These are phyloP conservation scores for Lumnitzera racemosa DNA, from an alignment of 345 rosid species.

Conservation along the genomic window DNA sequence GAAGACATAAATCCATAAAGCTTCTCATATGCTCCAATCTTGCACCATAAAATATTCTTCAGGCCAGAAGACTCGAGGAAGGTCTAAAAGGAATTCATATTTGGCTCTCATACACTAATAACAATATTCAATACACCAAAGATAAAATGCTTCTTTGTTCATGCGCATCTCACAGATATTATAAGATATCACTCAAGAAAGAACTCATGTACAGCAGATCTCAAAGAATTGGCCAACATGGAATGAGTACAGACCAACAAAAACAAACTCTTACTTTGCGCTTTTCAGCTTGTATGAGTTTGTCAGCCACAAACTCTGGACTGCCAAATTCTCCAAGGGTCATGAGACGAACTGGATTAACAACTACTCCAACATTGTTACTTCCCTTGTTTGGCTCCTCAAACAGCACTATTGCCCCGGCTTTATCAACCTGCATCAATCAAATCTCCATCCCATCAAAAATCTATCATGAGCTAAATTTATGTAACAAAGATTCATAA, in stretches of 20 bases:
- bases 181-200: neutral
- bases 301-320: conserved; percentile 78
- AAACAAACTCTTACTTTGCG: conserved; percentile 43
- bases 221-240: neutral
- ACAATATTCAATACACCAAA: too few species aligned
- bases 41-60: too few species aligned
- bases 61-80: too few species aligned
- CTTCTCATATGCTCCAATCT: too few species aligned
- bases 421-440: conserved; percentile 61
- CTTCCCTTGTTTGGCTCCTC: conserved; percentile 61
- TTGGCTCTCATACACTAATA: too few species aligned
- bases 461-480: too few species aligned
- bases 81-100: too few species aligned
- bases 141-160: too few species aligned
- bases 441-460: neutral
- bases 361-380: conserved; percentile 82
- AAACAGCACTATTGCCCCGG: conserved; percentile 80
- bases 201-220: neutral
- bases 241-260: neutral
- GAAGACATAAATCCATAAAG: too few species aligned
- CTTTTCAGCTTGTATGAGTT: conserved; percentile 80
- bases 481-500: too few species aligned
- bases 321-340: conserved; percentile 68
- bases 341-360: conserved; percentile 70
- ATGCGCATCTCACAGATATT: neutral